phyloP scores from a whole-genome alignment of 2,329 filamentous ascomycete species.

The Calonectria pauciramosa region DNA sequence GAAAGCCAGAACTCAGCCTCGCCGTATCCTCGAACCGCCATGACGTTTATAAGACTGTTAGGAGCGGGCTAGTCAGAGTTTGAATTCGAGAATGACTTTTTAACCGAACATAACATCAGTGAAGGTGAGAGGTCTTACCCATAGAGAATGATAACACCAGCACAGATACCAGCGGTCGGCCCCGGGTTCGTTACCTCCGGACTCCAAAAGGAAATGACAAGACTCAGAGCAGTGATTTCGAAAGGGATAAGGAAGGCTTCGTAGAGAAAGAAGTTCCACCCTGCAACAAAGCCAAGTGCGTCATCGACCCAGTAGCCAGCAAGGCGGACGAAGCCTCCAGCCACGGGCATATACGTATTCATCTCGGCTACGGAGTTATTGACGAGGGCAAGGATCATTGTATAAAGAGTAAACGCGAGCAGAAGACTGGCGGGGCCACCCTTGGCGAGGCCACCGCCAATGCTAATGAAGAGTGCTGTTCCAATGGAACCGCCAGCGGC shows the following conservation, averaged over 20 bases:
- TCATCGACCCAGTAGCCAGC: constrained; percentile 77
- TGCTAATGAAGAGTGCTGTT: constrained; percentile 72
- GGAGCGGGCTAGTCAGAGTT: constrained; percentile 10
- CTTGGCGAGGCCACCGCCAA: constrained; percentile 66
- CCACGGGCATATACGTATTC: constrained; percentile 72
- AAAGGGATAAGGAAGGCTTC: constrained; percentile 59
- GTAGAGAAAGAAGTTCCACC: constrained; percentile 61
- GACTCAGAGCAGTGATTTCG: constrained; percentile 57
- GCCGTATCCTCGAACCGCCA: constrained; percentile 76
- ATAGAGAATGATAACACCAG: constrained; percentile 67
- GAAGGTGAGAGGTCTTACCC: constrained; percentile 58
- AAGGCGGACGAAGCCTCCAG: constrained; percentile 74
- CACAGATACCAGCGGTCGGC: constrained; percentile 76
- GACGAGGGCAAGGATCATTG: constrained; percentile 68
- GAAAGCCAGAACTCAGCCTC: constrained; percentile 80
- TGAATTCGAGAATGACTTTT: not conserved
- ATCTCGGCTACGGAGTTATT: constrained; percentile 78
- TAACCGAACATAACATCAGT: constrained; percentile 6
- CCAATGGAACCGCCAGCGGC: constrained; percentile 71
- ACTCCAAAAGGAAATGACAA: constrained; percentile 58
- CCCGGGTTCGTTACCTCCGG: constrained; percentile 68
- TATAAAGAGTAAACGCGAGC: constrained; percentile 70
- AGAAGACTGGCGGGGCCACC: constrained; percentile 65
- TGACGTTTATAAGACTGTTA: constrained; percentile 69
- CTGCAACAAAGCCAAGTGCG: constrained; percentile 68